These are phyloP conservation scores for Barnettozyma populi DNA, from an alignment of 805 yeast species.

Conservation along the genomic window DNA sequence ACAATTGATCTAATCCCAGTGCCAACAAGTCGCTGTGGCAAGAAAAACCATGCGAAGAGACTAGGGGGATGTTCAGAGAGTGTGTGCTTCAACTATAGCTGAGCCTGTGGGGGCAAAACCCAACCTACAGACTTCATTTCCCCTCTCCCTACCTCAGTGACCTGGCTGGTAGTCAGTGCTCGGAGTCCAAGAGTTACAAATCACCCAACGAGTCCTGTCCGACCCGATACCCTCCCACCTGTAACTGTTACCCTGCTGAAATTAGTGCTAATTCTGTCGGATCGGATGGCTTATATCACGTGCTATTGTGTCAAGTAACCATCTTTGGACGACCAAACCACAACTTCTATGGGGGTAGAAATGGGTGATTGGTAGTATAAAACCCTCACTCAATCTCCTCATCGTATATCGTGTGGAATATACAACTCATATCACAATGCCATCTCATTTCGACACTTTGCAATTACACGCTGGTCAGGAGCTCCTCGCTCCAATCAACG, in stretches of 20 bases:
- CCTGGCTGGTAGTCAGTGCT: background rate
- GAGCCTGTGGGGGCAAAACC: too few relatives aligned
- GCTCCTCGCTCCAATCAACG: constrained; percentile 49
- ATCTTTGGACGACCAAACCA: background rate
- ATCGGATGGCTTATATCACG: background rate
- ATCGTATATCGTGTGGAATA: background rate
- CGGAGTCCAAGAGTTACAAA: background rate
- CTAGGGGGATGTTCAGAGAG: too few relatives aligned
- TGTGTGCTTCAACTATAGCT: too few relatives aligned
- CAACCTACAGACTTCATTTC: too few relatives aligned
- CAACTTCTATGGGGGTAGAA: background rate
- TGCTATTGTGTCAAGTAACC: background rate
- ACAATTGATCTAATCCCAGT: too few relatives aligned
- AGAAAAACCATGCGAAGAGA: too few relatives aligned
- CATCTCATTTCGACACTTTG: constrained; percentile 77
- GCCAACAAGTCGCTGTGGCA: too few relatives aligned
- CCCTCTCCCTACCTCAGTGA: background rate
- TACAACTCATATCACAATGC: constrained; percentile 12
- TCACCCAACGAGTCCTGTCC: background rate
- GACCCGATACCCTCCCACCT: background rate
- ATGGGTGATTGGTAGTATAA: background rate
- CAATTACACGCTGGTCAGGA: constrained; percentile 95
- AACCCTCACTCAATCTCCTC: background rate
- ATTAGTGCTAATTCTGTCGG: background rate
- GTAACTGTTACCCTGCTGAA: background rate